Conservation (phyloP, 805 yeast genomes). For the Candida boidinii region DNA sequence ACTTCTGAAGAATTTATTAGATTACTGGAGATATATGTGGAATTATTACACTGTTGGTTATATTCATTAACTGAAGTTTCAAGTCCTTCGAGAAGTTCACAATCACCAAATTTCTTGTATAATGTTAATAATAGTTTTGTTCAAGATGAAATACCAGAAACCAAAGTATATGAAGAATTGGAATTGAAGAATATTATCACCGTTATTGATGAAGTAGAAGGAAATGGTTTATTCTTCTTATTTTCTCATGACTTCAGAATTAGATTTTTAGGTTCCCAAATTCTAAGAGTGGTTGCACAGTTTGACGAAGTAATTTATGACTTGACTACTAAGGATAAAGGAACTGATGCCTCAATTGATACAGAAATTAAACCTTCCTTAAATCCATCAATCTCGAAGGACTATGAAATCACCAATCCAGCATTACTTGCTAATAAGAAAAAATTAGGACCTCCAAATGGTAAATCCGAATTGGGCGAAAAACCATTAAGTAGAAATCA, state of each 20-base stretch:
- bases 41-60: slow-evolving; percentile 76
- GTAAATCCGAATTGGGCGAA: slow-evolving; percentile 3
- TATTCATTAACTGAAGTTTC: slow-evolving; percentile 39
- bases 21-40: slow-evolving; percentile 65
- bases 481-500: slow-evolving; percentile 10
- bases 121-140: slow-evolving; percentile 25
- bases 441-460: background rate
- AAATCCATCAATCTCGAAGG: too few relatives aligned
- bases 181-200: slow-evolving; percentile 77
- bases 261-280: slow-evolving; percentile 66
- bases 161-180: slow-evolving; percentile 47
- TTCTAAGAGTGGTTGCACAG: slow-evolving; percentile 70
- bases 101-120: slow-evolving; percentile 24
- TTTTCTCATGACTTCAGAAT: slow-evolving; percentile 79
- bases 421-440: background rate
- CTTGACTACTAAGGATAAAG: slow-evolving; percentile 14
- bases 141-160: slow-evolving; percentile 32
- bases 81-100: slow-evolving; percentile 15
- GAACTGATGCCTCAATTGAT: slow-evolving; percentile 5
- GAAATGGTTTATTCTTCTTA: slow-evolving; percentile 85
- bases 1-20: slow-evolving; percentile 53
- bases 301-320: slow-evolving; percentile 79
- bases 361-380: background rate
- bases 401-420: slow-evolving; percentile 1
- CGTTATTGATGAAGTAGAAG: slow-evolving; percentile 90